These are phyloP conservation scores for Canariomyces notabilis DNA, from an alignment of 2,329 filamentous ascomycete species.

Conservation along the genomic window DNA sequence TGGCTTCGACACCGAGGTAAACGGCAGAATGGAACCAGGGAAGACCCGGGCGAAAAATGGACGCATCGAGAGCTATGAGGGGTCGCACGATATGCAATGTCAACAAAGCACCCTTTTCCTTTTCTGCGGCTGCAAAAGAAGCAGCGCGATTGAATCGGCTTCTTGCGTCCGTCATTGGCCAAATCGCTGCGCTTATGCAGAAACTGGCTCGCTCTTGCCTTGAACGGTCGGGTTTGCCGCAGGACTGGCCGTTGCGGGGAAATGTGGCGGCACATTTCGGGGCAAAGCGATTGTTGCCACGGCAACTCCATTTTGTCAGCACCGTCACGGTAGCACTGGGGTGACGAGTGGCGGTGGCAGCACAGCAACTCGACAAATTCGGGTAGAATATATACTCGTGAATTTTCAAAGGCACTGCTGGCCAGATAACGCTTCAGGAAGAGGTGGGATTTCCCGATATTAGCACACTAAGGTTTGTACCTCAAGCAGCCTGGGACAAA, in stretches of 20 bases:
- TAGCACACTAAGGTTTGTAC: no score
- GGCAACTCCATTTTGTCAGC: no score
- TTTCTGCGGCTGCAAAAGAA: slow-evolving; percentile 1
- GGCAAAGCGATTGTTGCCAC: slow-evolving; percentile 5
- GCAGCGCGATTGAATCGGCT: neutral
- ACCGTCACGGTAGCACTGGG: no score
- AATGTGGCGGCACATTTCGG: no score
- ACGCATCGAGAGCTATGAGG: slow-evolving; percentile 3
- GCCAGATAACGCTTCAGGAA: no score
- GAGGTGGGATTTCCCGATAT: no score
- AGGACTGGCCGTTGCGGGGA: no score
- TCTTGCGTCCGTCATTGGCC: neutral
- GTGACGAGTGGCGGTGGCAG: no score
- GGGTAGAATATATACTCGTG: no score
- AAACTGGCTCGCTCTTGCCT: neutral
- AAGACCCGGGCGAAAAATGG: slow-evolving; percentile 4
- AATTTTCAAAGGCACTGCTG: no score
- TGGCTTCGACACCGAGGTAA: slow-evolving; percentile 11
- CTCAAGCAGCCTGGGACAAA: no score
- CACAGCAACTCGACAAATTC: no score
- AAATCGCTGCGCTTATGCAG: neutral
- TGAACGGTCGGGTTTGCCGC: neutral
- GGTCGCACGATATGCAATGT: slow-evolving; percentile 4
- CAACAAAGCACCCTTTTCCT: slow-evolving; percentile 12
- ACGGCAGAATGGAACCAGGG: neutral